Evolutionary conservation across 2,329 filamentous ascomycete species (phyloP).

Genomic region (Penicillium sp.): DNA sequence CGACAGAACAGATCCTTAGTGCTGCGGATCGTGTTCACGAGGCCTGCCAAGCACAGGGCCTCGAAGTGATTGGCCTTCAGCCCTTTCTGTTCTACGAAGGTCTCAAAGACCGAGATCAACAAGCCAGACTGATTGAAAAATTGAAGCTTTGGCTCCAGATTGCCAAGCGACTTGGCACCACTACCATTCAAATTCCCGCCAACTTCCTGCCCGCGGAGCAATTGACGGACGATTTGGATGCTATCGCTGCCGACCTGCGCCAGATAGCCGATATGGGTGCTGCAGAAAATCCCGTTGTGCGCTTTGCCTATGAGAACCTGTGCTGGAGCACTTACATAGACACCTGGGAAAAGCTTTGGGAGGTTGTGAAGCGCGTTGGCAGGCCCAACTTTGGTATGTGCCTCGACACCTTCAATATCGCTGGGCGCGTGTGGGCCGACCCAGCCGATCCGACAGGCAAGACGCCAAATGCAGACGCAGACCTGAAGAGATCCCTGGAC

Average conservation of each 20-base stretch:
- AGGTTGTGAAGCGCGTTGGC: conserved; percentile 65
- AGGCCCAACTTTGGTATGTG: conserved; percentile 74
- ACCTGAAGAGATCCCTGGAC: conserved; percentile 57
- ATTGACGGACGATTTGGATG: conserved; percentile 53
- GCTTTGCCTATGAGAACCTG: conserved; percentile 73
- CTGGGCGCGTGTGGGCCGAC: conserved; percentile 70
- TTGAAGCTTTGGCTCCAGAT: conserved; percentile 70
- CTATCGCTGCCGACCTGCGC: conserved; percentile 64
- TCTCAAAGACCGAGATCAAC: conserved; percentile 61
- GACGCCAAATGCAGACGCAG: conserved; percentile 57
- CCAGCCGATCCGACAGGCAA: conserved; percentile 58
- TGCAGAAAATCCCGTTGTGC: conserved; percentile 57
- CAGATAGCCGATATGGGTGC: conserved; percentile 69
- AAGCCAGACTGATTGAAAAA: conserved; percentile 57
- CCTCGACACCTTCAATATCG: conserved; percentile 78
- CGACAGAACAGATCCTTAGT: conserved; percentile 49
- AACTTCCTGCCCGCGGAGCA: conserved; percentile 57
- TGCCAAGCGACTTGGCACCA: conserved; percentile 63
- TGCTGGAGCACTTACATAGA: conserved; percentile 71
- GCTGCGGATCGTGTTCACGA: conserved; percentile 61
- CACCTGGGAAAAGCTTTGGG: conserved; percentile 73
- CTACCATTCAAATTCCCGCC: conserved; percentile 73
- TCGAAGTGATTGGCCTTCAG: conserved; percentile 59
- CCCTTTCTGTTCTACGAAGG: conserved; percentile 80
- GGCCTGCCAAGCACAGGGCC: conserved; percentile 39